Evolutionary conservation across 768 basidiomycete species (phyloP).

Genomic region (Tulasnella sp.): DNA sequence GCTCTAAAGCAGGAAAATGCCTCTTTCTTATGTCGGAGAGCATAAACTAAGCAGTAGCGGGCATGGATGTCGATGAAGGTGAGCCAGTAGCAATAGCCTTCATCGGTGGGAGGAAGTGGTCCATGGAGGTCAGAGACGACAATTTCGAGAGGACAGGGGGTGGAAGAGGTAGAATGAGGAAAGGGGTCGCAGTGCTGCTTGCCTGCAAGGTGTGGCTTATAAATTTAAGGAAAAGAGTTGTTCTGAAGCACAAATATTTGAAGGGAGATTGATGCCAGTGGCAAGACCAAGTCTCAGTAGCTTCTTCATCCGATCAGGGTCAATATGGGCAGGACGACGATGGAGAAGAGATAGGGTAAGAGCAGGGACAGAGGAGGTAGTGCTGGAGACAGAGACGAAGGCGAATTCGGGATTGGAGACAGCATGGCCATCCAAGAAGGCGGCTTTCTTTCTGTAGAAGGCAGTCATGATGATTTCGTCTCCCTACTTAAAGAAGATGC

Average conservation of each 20-base stretch:
- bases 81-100: conserved; percentile 15
- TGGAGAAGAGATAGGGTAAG: too few relatives aligned
- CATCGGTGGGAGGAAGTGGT: background rate
- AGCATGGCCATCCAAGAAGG: background rate
- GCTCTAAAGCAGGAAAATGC: conserved; percentile 9
- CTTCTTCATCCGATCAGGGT: background rate
- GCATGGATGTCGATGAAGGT: conserved; percentile 13
- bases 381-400: too few relatives aligned
- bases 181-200: background rate
- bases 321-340: background rate
- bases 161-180: background rate
- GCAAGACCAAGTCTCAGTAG: background rate
- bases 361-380: too few relatives aligned
- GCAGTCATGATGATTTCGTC: conserved; percentile 1
- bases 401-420: too few relatives aligned
- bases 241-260: too few relatives aligned
- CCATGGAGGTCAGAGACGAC: conserved; percentile 15
- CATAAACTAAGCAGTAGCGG: background rate
- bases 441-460: background rate
- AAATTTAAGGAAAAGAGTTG: background rate
- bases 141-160: background rate
- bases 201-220: background rate
- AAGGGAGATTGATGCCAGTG: background rate
- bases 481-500: background rate
- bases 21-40: conserved; percentile 5